phyloP scores from a whole-genome alignment of 805 yeast genomes.

The Wickerhamiella bombiphila region DNA sequence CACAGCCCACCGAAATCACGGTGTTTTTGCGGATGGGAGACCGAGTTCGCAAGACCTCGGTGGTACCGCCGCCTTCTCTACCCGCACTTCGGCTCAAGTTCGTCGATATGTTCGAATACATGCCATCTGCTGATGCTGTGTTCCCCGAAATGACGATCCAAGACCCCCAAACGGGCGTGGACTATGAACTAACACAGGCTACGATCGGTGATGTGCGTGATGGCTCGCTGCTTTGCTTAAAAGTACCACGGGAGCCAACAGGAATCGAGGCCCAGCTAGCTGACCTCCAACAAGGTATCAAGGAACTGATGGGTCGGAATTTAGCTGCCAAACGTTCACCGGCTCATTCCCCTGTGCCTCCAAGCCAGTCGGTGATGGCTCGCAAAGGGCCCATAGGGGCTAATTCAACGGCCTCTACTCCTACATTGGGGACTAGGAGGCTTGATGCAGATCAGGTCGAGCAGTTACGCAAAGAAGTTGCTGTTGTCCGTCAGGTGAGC shows the following conservation, averaged over 20 bases:
- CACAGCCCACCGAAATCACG: constrained; percentile 5
- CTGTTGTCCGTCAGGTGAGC: constrained; percentile 45
- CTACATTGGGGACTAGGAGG: constrained; percentile 1
- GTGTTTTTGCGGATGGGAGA: constrained; percentile 24
- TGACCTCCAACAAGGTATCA: constrained; percentile 13
- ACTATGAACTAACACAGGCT: constrained; percentile 70
- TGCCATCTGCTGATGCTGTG: constrained; percentile 46
- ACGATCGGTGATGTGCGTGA: constrained; percentile 40
- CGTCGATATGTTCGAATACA: constrained; percentile 74
- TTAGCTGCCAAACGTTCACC: constrained; percentile 1
- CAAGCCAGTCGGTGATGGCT: not conserved
- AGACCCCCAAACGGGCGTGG: constrained; percentile 42
- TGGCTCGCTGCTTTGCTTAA: constrained; percentile 47
- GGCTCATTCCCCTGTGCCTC: not conserved
- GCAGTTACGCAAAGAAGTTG: constrained; percentile 40
- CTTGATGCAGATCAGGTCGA: constrained; percentile 7
- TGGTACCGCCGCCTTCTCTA: constrained; percentile 14
- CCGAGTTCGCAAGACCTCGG: constrained; percentile 13
- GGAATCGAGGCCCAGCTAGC: constrained; percentile 16
- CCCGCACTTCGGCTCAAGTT: constrained; percentile 42
- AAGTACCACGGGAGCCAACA: constrained; percentile 21
- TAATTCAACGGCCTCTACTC: not conserved
- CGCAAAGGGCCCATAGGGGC: too few species aligned
- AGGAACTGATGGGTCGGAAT: constrained; percentile 16
- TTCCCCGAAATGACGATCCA: constrained; percentile 71